Evolutionary conservation across 495 filamentous ascomycete genomes (phyloP).

Genomic region (Xylona heveae): DNA sequence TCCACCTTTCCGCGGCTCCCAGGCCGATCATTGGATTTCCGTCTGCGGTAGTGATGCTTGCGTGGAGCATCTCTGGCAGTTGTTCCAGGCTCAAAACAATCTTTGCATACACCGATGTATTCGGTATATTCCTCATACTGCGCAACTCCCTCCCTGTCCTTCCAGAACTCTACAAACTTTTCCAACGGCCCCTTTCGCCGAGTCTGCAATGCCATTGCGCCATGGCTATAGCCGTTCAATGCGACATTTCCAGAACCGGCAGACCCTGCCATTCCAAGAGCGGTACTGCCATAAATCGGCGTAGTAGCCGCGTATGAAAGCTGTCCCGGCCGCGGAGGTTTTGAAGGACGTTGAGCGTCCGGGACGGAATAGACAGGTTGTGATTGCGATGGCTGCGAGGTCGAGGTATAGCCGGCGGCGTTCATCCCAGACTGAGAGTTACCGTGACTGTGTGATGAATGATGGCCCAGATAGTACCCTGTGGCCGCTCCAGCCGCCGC

Average conservation of each 20-base stretch:
- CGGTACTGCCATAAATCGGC: too few species aligned
- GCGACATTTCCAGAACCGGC: too few species aligned
- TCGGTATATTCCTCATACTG: conserved; percentile 58
- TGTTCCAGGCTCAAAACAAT: conserved; percentile 45
- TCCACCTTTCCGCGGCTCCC: conserved; percentile 27
- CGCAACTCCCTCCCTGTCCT: conserved; percentile 43
- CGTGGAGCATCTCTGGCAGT: conserved; percentile 39
- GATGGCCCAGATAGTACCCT: conserved; percentile 24
- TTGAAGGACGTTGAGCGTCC: too few species aligned
- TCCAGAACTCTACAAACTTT: conserved; percentile 40
- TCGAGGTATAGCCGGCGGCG: too few species aligned
- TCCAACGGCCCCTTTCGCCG: conserved; percentile 30
- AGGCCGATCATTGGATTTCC: conserved; percentile 11
- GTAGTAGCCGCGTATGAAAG: too few species aligned
- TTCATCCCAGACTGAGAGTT: too few species aligned
- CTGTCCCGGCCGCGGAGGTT: too few species aligned
- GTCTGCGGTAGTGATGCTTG: conserved; percentile 30
- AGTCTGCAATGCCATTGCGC: conserved; percentile 21
- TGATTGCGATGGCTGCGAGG: too few species aligned
- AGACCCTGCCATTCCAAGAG: too few species aligned
- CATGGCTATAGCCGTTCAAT: conserved; percentile 8
- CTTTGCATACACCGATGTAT: conserved; percentile 42
- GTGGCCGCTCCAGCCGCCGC: conserved; percentile 26
- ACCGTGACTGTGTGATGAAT: too few species aligned
- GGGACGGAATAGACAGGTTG: conserved; percentile 5